Evolutionary conservation across 1,284 basidiomycete species (phyloP).

Genomic region (Ceratobasidium sp.): DNA sequence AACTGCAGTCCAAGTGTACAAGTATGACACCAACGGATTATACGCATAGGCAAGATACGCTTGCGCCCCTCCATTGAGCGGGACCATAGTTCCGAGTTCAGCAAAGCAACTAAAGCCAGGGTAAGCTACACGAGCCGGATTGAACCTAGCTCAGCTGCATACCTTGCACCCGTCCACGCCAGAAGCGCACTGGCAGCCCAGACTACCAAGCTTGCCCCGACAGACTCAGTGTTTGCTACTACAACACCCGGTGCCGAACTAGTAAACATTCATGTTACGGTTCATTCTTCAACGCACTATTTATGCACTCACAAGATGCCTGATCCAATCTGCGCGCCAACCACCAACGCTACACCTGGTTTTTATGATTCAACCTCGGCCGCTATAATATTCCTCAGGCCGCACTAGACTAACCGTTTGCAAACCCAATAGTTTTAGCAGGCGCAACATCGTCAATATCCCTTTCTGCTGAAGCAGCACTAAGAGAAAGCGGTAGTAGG

Average conservation of each 20-base stretch:
- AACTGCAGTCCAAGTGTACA: conserved; percentile 92
- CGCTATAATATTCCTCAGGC: conserved; percentile 15
- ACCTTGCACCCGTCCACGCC: conserved; percentile 88
- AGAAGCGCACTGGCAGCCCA: conserved; percentile 85
- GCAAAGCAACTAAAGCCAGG: conserved; percentile 78
- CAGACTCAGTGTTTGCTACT: conserved; percentile 85
- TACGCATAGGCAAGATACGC: conserved; percentile 92
- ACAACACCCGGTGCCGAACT: conserved; percentile 93
- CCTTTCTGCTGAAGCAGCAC: conserved; percentile 74
- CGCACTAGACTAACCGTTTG: conserved; percentile 71
- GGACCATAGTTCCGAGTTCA: conserved; percentile 86
- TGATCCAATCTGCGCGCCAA: conserved; percentile 89
- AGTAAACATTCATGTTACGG: background rate
- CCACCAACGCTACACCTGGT: conserved; percentile 58
- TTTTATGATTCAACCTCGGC: no score
- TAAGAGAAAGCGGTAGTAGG: conserved; percentile 80
- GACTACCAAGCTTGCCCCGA: conserved; percentile 84
- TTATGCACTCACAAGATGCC: conserved; percentile 82
- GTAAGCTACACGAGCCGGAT: background rate
- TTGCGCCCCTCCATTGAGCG: conserved; percentile 90
- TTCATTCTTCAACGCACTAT: conserved; percentile 5
- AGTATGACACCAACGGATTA: conserved; percentile 85
- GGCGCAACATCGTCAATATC: conserved; percentile 61
- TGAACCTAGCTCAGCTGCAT: conserved; percentile 41
- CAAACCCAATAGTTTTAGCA: conserved; percentile 81